A percentile compares a stretch with the other conserved stretches of the same genome.
Conservation (phyloP, 169 alveolate species). For the Plasmodium inui region DNA sequence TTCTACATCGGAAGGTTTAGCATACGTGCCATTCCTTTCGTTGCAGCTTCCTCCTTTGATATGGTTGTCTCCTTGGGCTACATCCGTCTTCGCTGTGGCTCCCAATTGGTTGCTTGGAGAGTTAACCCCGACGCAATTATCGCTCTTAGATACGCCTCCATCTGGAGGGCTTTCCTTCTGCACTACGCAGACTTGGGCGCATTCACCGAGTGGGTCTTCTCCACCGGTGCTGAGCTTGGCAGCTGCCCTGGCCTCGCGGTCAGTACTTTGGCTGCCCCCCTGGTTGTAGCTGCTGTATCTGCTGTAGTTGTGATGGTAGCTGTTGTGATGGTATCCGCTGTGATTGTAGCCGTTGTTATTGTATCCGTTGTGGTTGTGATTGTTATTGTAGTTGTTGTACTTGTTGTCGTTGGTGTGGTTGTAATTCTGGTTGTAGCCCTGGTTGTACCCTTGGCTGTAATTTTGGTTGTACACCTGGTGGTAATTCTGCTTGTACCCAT, state of each 20-base stretch:
- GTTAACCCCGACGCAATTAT: neutral
- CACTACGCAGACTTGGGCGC: neutral
- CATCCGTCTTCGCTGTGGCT: neutral
- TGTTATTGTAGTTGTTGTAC: neutral
- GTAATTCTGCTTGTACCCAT: neutral
- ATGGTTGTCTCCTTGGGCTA: neutral
- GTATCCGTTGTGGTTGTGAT: neutral
- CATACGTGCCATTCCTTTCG: neutral
- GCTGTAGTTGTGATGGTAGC: neutral
- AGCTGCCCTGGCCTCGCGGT: neutral
- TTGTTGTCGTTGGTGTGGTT: neutral
- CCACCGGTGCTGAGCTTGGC: neutral
- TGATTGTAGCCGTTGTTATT: neutral
- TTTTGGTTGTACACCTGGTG: neutral
- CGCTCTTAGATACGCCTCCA: neutral
- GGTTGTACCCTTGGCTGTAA: neutral
- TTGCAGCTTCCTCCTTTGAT: neutral
- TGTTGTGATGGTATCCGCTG: neutral
- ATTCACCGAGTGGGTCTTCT: neutral
- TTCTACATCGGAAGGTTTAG: neutral
- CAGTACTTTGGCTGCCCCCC: neutral
- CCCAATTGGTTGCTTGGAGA: neutral
- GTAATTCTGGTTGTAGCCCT: neutral
- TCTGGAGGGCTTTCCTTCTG: neutral
- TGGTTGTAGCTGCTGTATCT: neutral